These are phyloP conservation scores for Paecilomyces niveus DNA, from an alignment of 2,329 filamentous ascomycete species.

Conservation along the genomic window DNA sequence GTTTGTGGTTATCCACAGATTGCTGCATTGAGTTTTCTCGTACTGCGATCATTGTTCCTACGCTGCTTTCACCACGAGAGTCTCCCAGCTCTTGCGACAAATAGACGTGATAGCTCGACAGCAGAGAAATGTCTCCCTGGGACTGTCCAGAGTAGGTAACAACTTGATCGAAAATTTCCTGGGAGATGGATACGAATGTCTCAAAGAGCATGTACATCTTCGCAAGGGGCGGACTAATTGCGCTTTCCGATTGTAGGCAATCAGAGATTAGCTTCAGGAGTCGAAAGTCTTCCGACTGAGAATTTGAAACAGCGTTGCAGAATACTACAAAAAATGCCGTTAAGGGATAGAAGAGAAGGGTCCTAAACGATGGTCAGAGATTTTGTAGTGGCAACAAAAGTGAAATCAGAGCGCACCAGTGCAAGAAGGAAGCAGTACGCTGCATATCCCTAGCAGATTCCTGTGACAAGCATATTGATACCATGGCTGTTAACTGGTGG, in stretches of 20 bases:
- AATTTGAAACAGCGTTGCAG: not conserved
- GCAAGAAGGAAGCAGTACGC: not conserved
- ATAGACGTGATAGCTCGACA: not conserved
- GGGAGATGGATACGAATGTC: not conserved
- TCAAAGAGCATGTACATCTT: not conserved
- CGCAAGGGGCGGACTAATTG: not conserved
- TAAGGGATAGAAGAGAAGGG: not conserved
- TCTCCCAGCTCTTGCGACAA: not conserved
- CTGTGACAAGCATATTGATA: not conserved
- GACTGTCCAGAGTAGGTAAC: not conserved
- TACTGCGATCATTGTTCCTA: too few species aligned
- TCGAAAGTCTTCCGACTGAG: not conserved
- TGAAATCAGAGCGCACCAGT: not conserved
- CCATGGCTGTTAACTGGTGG: not conserved
- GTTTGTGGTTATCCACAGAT: too few species aligned
- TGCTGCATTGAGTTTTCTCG: too few species aligned
- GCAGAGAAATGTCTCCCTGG: not conserved
- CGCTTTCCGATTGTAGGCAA: not conserved
- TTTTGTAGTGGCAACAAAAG: not conserved
- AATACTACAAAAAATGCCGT: not conserved
- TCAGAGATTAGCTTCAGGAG: not conserved
- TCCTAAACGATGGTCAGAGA: not conserved
- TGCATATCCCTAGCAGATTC: not conserved
- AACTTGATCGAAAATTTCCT: not conserved
- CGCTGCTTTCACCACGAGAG: too few species aligned